Conservation (phyloP, 352 stramenopile species). For the Globisporangium alternatum region DNA sequence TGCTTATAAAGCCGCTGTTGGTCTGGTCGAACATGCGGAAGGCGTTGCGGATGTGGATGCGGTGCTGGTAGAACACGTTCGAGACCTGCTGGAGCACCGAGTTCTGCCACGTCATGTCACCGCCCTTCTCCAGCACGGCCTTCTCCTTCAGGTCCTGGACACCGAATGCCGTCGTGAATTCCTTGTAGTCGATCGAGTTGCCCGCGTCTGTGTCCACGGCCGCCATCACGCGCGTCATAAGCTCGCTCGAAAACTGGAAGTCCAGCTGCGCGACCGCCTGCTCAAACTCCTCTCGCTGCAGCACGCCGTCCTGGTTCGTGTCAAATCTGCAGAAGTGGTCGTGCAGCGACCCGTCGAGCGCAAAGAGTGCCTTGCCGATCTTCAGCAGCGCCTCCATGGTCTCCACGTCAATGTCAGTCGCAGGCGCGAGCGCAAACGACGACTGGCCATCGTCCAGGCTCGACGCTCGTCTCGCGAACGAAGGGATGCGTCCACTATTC, state of each 20-base stretch:
- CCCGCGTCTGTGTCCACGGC: conserved; percentile 88
- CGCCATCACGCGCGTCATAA: conserved; percentile 76
- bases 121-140: conserved; percentile 40
- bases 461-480: conserved; percentile 54
- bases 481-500: conserved; percentile 16
- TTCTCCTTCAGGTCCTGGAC: conserved; percentile 80
- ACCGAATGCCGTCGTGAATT: conserved; percentile 90
- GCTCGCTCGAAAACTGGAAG: conserved; percentile 48
- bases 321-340: conserved; percentile 87
- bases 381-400: conserved; percentile 79
- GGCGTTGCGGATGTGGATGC: conserved; percentile 90
- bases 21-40: conserved; percentile 92
- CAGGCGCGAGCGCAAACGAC: conserved; percentile 51
- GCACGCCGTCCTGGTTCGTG: conserved; percentile 79
- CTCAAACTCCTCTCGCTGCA: conserved; percentile 77
- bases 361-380: conserved; percentile 77
- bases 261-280: conserved; percentile 62
- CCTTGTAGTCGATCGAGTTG: conserved; percentile 90
- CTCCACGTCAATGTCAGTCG: conserved; percentile 70
- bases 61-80: conserved; percentile 94
- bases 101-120: conserved; percentile 88
- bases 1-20: conserved; percentile 74
- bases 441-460: conserved; percentile 51
- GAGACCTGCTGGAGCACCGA: conserved; percentile 91
- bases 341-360: conserved; percentile 64